phyloP scores from a whole-genome alignment of 345 rosid species.

The Lepidium aucheri region DNA sequence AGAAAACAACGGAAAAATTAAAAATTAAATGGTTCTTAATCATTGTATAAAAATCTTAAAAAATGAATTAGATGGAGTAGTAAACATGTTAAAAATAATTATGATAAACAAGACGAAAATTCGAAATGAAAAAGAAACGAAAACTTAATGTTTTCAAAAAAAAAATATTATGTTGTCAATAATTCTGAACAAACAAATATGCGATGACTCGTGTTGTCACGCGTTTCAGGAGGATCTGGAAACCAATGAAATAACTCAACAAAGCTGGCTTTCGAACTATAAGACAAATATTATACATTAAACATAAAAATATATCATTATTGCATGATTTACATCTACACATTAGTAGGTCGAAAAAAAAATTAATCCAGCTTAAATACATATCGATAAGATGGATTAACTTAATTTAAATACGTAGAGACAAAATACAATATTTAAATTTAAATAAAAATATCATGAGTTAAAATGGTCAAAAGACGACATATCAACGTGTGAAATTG shows the following conservation, averaged over 20 bases:
- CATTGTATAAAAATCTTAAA: too few species aligned
- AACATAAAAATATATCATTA: not conserved
- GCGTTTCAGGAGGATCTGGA: conserved; percentile 18
- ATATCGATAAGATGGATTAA: not conserved
- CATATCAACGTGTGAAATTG: conserved; percentile 25
- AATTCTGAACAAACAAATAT: conserved; percentile 11
- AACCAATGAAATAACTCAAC: conserved; percentile 3
- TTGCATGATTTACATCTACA: not conserved
- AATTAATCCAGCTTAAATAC: not conserved
- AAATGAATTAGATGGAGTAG: too few species aligned
- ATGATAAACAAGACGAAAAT: not conserved
- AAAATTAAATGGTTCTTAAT: too few species aligned
- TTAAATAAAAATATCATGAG: not conserved
- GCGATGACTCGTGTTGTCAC: conserved; percentile 23
- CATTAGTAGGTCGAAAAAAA: not conserved
- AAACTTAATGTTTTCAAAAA: not conserved
- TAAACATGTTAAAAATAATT: too few species aligned
- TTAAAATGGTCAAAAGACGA: conserved; percentile 21
- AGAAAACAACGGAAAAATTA: too few species aligned
- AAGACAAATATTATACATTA: not conserved
- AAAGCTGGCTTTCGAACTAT: conserved; percentile 4
- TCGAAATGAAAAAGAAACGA: not conserved
- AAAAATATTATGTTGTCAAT: not conserved
- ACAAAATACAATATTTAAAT: too few species aligned
- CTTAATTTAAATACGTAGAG: too few species aligned